Conservation (phyloP, 129 eudicot genomes). For the Flaveria ramosissima region DNA sequence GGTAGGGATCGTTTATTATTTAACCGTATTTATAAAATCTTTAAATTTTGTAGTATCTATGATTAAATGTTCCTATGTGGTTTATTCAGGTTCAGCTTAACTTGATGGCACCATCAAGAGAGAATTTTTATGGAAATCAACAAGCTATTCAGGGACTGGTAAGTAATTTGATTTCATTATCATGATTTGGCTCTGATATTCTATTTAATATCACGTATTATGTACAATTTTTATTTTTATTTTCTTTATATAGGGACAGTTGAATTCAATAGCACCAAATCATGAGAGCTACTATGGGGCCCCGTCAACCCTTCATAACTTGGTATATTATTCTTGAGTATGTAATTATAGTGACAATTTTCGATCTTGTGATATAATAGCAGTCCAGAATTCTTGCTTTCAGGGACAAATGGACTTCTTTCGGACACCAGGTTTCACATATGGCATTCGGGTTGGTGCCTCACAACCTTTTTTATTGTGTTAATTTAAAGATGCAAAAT, state of each 20-base stretch:
- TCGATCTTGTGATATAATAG: slow-evolving; percentile 27
- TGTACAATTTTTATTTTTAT: neutral
- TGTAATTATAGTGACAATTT: neutral
- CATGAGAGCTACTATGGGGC: slow-evolving; percentile 81
- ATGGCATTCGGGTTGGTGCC: slow-evolving; percentile 83
- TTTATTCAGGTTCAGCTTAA: slow-evolving; percentile 72
- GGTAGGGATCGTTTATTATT: slow-evolving; percentile 49
- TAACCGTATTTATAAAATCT: neutral
- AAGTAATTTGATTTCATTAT: slow-evolving; percentile 31
- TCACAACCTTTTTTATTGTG: neutral
- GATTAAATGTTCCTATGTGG: neutral
- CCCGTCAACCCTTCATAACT: slow-evolving; percentile 65
- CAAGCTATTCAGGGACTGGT: slow-evolving; percentile 92
- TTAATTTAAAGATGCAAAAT: neutral
- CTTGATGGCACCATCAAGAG: slow-evolving; percentile 91
- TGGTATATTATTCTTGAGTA: slow-evolving; percentile 48
- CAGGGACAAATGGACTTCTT: slow-evolving; percentile 97
- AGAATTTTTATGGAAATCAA: slow-evolving; percentile 66
- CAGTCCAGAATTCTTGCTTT: slow-evolving; percentile 36
- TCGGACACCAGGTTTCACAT: slow-evolving; percentile 62
- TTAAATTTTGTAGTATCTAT: neutral
- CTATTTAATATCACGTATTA: neutral
- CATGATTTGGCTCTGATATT: neutral
- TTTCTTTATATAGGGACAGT: slow-evolving; percentile 66
- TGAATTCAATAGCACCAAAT: slow-evolving; percentile 83